These are phyloP conservation scores for Suillus lakei DNA, from an alignment of 768 basidiomycete genomes.

Conservation along the genomic window DNA sequence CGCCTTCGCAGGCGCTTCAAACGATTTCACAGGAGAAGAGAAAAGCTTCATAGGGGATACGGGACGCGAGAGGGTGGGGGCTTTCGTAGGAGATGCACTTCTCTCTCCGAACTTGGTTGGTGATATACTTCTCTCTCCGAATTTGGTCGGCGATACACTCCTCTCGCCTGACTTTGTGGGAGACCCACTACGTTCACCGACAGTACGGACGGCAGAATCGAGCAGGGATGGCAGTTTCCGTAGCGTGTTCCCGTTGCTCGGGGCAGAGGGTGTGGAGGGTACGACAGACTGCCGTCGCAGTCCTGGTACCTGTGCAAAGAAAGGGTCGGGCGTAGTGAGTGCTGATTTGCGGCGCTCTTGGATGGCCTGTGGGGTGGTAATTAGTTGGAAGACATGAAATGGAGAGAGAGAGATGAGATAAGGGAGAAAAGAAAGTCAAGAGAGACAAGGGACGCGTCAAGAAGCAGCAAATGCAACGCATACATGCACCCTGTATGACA, in stretches of 20 bases:
- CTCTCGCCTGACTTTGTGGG: neutral
- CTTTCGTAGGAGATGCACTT: conserved; percentile 15
- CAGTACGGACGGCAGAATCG: conserved; percentile 6
- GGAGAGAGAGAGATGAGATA: neutral
- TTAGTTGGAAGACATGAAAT: neutral
- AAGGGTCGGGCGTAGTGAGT: conserved; percentile 47
- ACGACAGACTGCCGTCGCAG: conserved; percentile 37
- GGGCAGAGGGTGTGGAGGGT: conserved; percentile 7
- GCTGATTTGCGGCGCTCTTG: conserved; percentile 67
- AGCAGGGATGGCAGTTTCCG: conserved; percentile 10
- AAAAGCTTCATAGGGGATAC: conserved; percentile 12
- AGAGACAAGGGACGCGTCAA: neutral
- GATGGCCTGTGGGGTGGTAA: conserved; percentile 49
- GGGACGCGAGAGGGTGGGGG: neutral
- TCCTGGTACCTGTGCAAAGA: conserved; percentile 62
- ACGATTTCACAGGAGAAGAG: conserved; percentile 3
- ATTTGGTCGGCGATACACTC: neutral
- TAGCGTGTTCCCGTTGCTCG: neutral
- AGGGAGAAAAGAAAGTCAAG: neutral
- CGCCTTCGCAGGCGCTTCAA: neutral
- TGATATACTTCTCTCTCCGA: neutral
- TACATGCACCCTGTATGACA: neutral
- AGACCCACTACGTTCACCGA: neutral
- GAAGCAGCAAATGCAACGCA: neutral
- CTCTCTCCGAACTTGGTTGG: neutral